Base-by-base conservation (phyloP, 768 basidiomycete species). In the Polyporus arcularius region DNA sequence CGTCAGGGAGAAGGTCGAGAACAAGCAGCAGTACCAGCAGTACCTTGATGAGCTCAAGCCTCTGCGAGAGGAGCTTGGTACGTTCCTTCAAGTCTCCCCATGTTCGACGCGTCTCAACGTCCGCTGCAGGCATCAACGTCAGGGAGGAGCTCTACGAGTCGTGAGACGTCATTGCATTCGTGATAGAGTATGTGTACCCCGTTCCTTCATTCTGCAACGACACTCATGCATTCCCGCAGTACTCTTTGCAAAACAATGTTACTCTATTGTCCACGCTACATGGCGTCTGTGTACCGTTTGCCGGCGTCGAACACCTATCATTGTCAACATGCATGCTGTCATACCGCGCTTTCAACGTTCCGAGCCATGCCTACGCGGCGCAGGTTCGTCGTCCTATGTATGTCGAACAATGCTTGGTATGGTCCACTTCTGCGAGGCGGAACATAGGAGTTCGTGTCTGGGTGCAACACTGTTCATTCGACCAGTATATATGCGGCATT, bases 1-100 rank as follows among this genome's bases (percentile, higher is more conserved):
- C 61, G 75, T 99, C 70, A 89, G 85, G 80, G 94, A 95, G 78
- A 98, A 99, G 82, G 95, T 97, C 49, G 97, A 99, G 82, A 98
- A 96, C 80, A 90, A 91, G 80, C 79, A 85, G 59, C 97, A 98
- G 78, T 98, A 98, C 73, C 80, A 94, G 79, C 87, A 88, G 35
- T 98, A 99, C 74, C 78, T 99, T 72, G 85, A 92, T 14, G 96
- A 98, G 77, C 82, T 97, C 67, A 93, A 90, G 75, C 82, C 85
- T 54, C 78, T 97, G 65, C 84, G 92, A 67, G 88, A 96, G 72
- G 96, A 99, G 79, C 83, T 99, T 61, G 96, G 96, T 97, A 64
- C 67, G 77, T 75, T 18, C 12, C 49, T 10, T 43, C 57, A 50
- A 11, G 28, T 59, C 35, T 26, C 42, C 46, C 26, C 43, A 62